Base-by-base conservation (phyloP, 345 rosid genomes). In the Eucalyptus polybractea region DNA sequence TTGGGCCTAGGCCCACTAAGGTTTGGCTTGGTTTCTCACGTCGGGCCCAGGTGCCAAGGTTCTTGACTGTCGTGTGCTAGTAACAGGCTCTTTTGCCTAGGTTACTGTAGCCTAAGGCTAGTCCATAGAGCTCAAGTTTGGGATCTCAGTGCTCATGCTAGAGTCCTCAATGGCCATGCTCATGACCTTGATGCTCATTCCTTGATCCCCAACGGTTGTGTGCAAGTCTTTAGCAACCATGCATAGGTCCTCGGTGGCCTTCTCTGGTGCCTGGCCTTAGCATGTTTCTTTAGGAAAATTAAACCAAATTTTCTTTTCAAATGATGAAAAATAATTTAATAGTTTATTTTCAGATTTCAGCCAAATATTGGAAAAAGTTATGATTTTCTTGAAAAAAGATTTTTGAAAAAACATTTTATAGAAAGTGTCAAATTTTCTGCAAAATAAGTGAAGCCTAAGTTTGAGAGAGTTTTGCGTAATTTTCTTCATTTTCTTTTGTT, bases 41-140 rank as follows among this genome's bases (percentile, higher is more conserved):
- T 2, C 0, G 5, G 19, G 37, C 40, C 6, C 0, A 4, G 0
- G 8, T 65, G 76, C 37, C 76, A n/a, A 65, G 76, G 6, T 65
- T 65, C 10, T 65, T 8, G 37, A n/a, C 0, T n/a, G 5, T 7
- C 14, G 19, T 14, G 37, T 21, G 2, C 21, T 6, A 14, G 33
- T 14, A n/a, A n/a, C 0, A 1, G 1, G 19, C 21, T 14, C 17
- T 5, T 7, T 31, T 9, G 16, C 76, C 37, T 16, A 65, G 9
- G 76, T n/a, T n/a, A 65, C 0, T 6, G 11, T 65, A 65, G 76
- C 76, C 37, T 21, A 65, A 65, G 40, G 19, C 10, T 65, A 4
- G 76, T 8, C 10, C 9, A 65, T n/a, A 7, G 76, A n/a, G 37
- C 19, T 14, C 15, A 7, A 9, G 76, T n/a, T n/a, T 16, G 10